These are phyloP conservation scores for Bremia lactucae DNA, from an alignment of 352 stramenopile species.

Conservation along the genomic window DNA sequence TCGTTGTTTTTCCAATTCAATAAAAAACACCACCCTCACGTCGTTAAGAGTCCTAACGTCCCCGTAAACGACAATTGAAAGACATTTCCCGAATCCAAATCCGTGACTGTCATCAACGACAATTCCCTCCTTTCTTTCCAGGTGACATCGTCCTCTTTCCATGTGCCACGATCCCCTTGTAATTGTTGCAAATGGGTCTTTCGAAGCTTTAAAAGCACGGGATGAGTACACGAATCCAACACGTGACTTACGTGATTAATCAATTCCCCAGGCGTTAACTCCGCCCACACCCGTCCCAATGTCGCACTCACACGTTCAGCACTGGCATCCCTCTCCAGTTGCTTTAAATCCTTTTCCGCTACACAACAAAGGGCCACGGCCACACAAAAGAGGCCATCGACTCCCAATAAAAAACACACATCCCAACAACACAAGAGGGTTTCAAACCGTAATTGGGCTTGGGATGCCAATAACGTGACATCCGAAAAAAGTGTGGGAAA, in stretches of 20 bases:
- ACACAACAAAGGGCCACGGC: constrained; percentile 57
- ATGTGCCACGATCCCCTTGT: constrained; percentile 33
- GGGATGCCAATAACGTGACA: constrained; percentile 59
- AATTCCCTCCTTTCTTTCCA: not conserved
- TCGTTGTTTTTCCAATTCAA: too few species aligned
- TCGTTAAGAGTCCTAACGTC: constrained; percentile 41
- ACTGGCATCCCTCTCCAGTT: too few species aligned
- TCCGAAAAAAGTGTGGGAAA: constrained; percentile 83
- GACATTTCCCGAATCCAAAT: constrained; percentile 60
- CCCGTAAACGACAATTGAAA: constrained; percentile 57
- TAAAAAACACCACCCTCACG: too few species aligned
- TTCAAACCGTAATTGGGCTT: constrained; percentile 61
- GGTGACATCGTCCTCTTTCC: constrained; percentile 14
- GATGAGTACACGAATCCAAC: constrained; percentile 55
- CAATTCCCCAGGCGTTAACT: constrained; percentile 45
- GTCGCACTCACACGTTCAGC: constrained; percentile 57
- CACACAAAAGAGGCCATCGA: constrained; percentile 75
- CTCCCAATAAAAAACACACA: constrained; percentile 62
- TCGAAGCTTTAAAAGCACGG: constrained; percentile 64
- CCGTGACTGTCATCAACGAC: constrained; percentile 40
- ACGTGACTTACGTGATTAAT: constrained; percentile 74
- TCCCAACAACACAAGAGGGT: constrained; percentile 75
- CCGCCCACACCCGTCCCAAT: constrained; percentile 41
- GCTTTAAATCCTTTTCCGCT: constrained; percentile 47
- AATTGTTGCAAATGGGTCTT: constrained; percentile 61